Evolutionary conservation across 371 early-diverging fungal species (phyloP), one percentile per base, ranked within the genome.

Genomic region (Nematocida sp.): DNA sequence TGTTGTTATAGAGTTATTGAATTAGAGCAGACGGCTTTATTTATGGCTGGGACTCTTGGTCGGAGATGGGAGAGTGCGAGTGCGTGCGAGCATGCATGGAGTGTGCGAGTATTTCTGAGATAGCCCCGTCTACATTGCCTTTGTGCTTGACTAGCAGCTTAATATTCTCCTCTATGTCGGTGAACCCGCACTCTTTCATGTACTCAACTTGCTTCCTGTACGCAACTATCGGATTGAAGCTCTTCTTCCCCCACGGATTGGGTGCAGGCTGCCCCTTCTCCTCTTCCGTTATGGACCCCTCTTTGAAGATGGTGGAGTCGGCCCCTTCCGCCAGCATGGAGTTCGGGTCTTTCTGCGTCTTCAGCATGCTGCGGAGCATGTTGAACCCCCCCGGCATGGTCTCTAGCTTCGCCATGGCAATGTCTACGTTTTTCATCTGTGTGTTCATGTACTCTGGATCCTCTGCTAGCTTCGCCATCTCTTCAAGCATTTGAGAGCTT

Each of bases 131-230:
- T 17, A 89, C 86, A 79, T 90, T 86, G 19, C 91, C 91, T 52
- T 88, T 87, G 36, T 87, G 86, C n/a, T 87, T 87, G 51, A 87
- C 79, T 43, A 90, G 83, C 1, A 89, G 88, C 31, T 87, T 84
- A 2, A 89, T 79, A 82, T 91, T 91, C 43, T 85, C 83, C 51
- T 85, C 84, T 34, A 85, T 83, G 80, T 91, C 88, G 27, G 83
- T 76, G 76, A 91, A 91, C 21, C 92, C 92, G 88, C 90, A 90
- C 60, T 90, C 89, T 60, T 87, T 87, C 52, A 91, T 79, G 55
- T 86, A 86, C 13, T 83, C 86, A 15, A 90, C 82, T 80, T 90
- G 87, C 50, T 84, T 78, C 64, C 85, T 86, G 84, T 87, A 90
- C 49, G 79, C 65, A 25, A 82, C 13, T 5, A 81, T 40, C 13